Conservation (phyloP, 495 filamentous ascomycete genomes). For the Neurospora sublineolata region DNA sequence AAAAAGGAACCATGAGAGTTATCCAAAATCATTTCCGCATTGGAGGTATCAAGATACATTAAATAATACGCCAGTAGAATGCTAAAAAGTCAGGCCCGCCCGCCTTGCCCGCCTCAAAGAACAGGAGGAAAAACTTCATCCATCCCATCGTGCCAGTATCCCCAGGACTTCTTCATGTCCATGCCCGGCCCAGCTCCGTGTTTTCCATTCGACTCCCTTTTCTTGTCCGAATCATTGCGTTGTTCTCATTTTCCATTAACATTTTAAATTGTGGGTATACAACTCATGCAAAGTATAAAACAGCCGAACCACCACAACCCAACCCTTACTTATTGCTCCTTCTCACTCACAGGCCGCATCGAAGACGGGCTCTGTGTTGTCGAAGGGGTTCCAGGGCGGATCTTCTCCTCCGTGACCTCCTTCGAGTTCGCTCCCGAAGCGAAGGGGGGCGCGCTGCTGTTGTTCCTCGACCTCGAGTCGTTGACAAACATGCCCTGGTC, state of each 20-base stretch:
- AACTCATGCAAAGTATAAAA: not conserved
- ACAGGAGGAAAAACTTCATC: not conserved
- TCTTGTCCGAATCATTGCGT: not conserved
- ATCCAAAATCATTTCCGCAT: not conserved
- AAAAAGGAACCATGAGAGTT: not conserved
- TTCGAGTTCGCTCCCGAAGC: conserved; percentile 1
- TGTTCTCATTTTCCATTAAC: not conserved
- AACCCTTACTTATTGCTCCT: not conserved
- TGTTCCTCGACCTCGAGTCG: not conserved
- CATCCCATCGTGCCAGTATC: not conserved
- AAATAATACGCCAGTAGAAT: not conserved
- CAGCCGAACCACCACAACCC: not conserved
- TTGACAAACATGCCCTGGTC: not conserved
- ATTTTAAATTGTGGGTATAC: not conserved
- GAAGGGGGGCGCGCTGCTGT: not conserved
- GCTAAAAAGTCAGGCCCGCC: not conserved
- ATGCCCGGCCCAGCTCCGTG: not conserved
- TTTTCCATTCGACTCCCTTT: not conserved
- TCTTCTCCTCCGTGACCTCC: not conserved
- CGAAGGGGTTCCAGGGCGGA: not conserved
- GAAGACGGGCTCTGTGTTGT: not conserved
- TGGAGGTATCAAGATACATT: not conserved
- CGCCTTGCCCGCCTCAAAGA: not conserved
- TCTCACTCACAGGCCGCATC: not conserved
- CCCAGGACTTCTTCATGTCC: not conserved